A percentile compares a stretch with the other conserved stretches of the same genome.
phyloP scores from a whole-genome alignment of 2,329 filamentous ascomycete species.

The Phoma sp. region DNA sequence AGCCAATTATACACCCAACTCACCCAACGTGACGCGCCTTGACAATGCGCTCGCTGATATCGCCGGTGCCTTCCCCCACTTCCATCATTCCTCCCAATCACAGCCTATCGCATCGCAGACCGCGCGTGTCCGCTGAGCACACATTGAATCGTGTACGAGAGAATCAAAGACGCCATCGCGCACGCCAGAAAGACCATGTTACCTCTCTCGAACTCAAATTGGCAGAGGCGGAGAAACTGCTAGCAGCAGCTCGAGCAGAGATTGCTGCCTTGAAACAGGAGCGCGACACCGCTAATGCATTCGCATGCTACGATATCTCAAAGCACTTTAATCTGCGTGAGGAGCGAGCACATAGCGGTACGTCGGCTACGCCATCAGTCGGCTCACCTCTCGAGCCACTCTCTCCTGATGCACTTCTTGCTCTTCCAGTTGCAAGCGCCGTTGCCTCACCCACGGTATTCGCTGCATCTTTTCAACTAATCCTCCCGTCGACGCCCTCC shows the following conservation, averaged over 20 bases:
- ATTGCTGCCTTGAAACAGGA: constrained; percentile 32
- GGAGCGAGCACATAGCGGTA: neutral
- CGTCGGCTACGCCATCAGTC: neutral
- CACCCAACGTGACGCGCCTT: neutral
- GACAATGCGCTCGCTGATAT: constrained; percentile 7
- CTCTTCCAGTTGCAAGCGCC: neutral
- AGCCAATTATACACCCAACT: neutral
- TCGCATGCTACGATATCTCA: constrained; percentile 12
- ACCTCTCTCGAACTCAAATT: constrained; percentile 48
- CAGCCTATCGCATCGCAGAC: constrained; percentile 19
- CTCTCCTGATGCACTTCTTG: neutral
- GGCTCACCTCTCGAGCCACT: neutral
- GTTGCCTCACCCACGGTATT: neutral
- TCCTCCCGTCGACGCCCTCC: neutral
- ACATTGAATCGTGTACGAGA: constrained; percentile 55
- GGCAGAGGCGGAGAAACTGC: constrained; percentile 34
- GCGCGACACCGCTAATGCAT: constrained; percentile 18
- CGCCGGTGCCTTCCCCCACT: constrained; percentile 13
- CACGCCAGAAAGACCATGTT: constrained; percentile 52
- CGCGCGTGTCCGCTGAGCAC: constrained; percentile 44
- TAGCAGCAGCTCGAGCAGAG: constrained; percentile 35
- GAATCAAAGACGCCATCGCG: constrained; percentile 60
- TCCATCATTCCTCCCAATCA: constrained; percentile 18
- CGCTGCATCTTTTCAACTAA: constrained; percentile 1
- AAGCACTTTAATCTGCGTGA: constrained; percentile 2